Evolutionary conservation across 495 filamentous ascomycete genomes (phyloP), one percentile per base, ranked within the genome.

Genomic region (Xylaria scruposa): DNA sequence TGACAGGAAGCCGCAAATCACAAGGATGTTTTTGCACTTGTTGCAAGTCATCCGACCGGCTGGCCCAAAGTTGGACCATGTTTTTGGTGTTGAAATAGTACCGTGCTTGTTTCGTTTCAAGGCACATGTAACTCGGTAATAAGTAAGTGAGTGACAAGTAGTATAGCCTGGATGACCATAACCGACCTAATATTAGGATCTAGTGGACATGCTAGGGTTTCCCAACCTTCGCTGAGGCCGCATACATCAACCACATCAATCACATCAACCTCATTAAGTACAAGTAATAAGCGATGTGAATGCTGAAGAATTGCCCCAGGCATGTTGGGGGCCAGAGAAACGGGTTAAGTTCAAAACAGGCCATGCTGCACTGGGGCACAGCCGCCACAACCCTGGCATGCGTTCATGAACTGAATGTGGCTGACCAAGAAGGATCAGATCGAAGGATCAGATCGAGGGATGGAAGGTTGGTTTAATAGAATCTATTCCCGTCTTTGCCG

Each of bases 21-120:
- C 67, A 44, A 47, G 53, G 67, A 6, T 46, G 51, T 46, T 59
- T 68, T 47, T 58, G 51, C 67, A 68, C 67, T 68, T 68, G 24
- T 59, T 8, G 15, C 53, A 59, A 67, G 67, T 42, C 38, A 46
- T 17, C 21, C 15, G 36, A 38, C 40, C 24, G 6, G n/a, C 1
- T 60, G 53, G 53, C 67, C 67, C 9, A n/a, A 29, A 60, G 19
- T 36, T 47, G 10, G 51, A 36, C 67, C 40, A 33, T 33, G 40
- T 44, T 40, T 44, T 40, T 47, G 24, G 4, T 24, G 17, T 65
- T 10, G 38, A 19, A 12, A 33, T 36, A 66, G 24, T 53, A 53
- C 63, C 17, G 7, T 36, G 19, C 38, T 63, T 42, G 61, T n/a
- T 47, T 42, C 61, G 17, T 62, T 4, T 26, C 36, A 9, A 46